Base-by-base conservation (phyloP, 108 stramenopile genomes). In the Cyclotella kingstonii region DNA sequence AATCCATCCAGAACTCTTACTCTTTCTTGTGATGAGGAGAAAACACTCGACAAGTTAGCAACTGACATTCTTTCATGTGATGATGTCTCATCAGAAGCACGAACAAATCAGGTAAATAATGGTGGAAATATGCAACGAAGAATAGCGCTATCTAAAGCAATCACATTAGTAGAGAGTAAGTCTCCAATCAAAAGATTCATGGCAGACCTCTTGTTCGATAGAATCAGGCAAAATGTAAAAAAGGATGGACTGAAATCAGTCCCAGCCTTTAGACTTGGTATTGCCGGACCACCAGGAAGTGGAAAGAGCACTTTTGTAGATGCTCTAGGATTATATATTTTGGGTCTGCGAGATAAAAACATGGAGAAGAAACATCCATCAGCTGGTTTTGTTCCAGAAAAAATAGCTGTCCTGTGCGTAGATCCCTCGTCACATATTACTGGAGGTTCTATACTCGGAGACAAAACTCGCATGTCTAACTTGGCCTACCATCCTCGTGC, bases 361-460 rank as follows among this genome's bases (percentile, higher is more conserved):
- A 29, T 43, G 39, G 19, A 38, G 4, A 38, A 26, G 10, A 11
- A 23, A 31, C 10, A 22, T 0, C 31, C 29, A 4, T 19, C 11
- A 33, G 7, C 21, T 11, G 49, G 27, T 14, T 68, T 59, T 30
- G 23, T 40, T 34, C 72, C 74, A 5, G 43, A 70, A 21, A 80
- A 83, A 51, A 41, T 96, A 12, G 95, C 95, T 4, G 95, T 96
- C 2, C 85, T 97, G 44, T 85, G 92, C 41, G 78, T 96, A 35
- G 97, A 98, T 76, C 97, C 97, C 2, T 89, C 91, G 5, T 94
- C 90, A 2, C 64, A 67, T 33, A 61, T 87, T 5, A 90, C 89
- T 5, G 98, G 97, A 5, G 97, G 98, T 4, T 94, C 91, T n/a
- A 98, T 99, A 43, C 73, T 99, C 25, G 97, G 97, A 10, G 98